Evolutionary conservation across 257 asterid genomes (phyloP).

Genomic region (Parsonsia alboflavescens): DNA sequence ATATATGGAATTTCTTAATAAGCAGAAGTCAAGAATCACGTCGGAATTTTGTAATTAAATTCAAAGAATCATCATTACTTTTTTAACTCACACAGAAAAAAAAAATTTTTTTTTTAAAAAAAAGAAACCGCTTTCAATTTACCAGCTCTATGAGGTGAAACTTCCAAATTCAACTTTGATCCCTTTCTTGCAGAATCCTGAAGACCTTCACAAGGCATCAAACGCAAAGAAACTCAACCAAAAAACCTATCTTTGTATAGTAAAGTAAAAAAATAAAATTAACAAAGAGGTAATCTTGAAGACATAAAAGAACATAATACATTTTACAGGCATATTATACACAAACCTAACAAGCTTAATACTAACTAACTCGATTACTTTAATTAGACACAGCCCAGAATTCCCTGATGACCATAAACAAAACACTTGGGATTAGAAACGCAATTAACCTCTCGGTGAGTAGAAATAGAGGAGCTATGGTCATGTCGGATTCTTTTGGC

Average conservation of each 20-base stretch:
- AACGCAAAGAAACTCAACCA: neutral
- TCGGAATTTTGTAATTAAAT: neutral
- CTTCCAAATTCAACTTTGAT: conserved; percentile 56
- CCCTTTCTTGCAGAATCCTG: conserved; percentile 27
- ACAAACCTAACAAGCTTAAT: neutral
- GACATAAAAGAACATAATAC: neutral
- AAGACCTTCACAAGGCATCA: conserved; percentile 34
- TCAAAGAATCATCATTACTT: conserved; percentile 1
- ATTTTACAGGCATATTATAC: neutral
- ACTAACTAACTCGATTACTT: neutral
- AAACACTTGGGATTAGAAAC: too few species aligned
- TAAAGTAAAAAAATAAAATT: neutral
- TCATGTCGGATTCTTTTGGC: conserved; percentile 18
- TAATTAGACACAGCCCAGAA: neutral
- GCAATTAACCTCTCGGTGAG: conserved; percentile 19
- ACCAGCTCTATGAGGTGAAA: conserved; percentile 98
- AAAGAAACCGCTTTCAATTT: conserved; percentile 18
- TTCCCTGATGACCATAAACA: neutral
- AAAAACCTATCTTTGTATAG: neutral
- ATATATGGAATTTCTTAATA: neutral
- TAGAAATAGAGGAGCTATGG: conserved; percentile 24
- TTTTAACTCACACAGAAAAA: neutral
- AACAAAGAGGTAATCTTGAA: neutral
- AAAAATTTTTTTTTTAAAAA: neutral
- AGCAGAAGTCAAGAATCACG: neutral